phyloP scores from a whole-genome alignment of 768 basidiomycete species.

The Suillus placidus region DNA sequence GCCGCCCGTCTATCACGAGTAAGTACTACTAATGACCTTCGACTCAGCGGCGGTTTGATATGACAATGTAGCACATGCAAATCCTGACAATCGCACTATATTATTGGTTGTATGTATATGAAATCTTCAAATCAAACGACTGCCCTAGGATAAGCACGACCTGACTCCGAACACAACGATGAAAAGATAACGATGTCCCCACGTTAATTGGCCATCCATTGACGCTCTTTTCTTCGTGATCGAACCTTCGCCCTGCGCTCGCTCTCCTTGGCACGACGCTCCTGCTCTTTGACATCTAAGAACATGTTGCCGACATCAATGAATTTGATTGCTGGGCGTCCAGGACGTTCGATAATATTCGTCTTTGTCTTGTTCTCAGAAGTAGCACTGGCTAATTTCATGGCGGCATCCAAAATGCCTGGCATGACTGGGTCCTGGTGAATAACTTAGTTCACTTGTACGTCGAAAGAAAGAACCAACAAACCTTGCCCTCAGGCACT shows the following conservation, averaged over 20 bases:
- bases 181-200: background rate
- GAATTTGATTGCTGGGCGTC: no score
- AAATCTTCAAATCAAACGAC: background rate
- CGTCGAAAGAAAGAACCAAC: no score
- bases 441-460: no score
- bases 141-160: background rate
- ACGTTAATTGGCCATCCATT: background rate
- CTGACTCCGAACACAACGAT: background rate
- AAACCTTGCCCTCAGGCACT: no score
- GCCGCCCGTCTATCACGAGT: no score
- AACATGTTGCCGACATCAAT: no score
- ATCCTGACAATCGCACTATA: background rate
- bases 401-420: slow-evolving; percentile 52
- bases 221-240: slow-evolving; percentile 28
- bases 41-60: no score
- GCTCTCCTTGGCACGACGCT: slow-evolving; percentile 51
- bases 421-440: slow-evolving; percentile 66
- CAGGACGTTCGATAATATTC: no score
- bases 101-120: background rate
- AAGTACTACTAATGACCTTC: no score
- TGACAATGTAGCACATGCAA: background rate
- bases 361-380: no score
- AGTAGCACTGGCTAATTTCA: slow-evolving; percentile 41
- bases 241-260: slow-evolving; percentile 46
- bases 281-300: no score